Conservation (phyloP, 2,329 filamentous ascomycete species). For the Colletotrichum euphorbiae region DNA sequence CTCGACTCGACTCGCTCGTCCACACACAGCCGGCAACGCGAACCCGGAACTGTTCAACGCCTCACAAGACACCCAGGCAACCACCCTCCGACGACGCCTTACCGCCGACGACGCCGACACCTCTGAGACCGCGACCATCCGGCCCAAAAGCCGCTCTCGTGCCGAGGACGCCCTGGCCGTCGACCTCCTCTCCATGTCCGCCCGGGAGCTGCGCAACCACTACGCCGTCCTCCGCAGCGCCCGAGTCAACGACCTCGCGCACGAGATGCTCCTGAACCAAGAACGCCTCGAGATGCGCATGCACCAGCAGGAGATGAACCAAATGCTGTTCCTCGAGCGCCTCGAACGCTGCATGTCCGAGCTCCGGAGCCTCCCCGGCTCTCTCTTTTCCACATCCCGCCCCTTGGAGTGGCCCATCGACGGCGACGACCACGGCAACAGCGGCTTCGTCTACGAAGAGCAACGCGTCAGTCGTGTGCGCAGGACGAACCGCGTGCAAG, state of each 20-base stretch:
- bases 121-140: conserved; percentile 20
- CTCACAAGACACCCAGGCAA: not conserved
- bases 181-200: conserved; percentile 23
- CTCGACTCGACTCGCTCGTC: conserved; percentile 17
- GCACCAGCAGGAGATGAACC: conserved; percentile 36
- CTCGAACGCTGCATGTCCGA: conserved; percentile 37
- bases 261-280: conserved; percentile 40
- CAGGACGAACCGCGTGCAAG: conserved; percentile 6
- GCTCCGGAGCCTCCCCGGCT: conserved; percentile 20
- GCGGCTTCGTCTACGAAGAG: conserved; percentile 31
- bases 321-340: conserved; percentile 36
- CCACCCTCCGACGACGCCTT: not conserved
- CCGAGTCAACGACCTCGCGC: conserved; percentile 32
- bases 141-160: conserved; percentile 11
- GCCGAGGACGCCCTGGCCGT: not conserved
- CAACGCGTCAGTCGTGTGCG: conserved; percentile 23
- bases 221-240: conserved; percentile 35
- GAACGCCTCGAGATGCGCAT: conserved; percentile 39
- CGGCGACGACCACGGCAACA: conserved; percentile 4
- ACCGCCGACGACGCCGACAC: not conserved
- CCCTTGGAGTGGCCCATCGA: conserved; percentile 25
- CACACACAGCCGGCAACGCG: conserved; percentile 10
- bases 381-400: not conserved
- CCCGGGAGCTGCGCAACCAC: conserved; percentile 34
- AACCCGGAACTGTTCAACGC: not conserved